A percentile compares a stretch with the other conserved stretches of the same genome.
phyloP scores from a whole-genome alignment of 768 basidiomycete genomes.

The Mycena kentingensis region DNA sequence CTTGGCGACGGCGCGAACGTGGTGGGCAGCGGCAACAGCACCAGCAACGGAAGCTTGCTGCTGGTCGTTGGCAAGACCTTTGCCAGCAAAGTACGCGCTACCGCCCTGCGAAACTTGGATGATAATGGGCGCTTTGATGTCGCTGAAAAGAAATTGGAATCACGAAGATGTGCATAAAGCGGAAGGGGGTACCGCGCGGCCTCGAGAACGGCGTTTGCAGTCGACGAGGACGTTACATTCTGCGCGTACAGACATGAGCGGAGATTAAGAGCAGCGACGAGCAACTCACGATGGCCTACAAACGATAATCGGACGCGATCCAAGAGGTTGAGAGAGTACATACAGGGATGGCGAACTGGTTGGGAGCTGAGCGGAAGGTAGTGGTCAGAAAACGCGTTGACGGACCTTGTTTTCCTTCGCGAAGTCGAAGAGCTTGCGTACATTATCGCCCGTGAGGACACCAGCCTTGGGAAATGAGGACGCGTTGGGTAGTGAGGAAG shows the following conservation, averaged over 20 bases:
- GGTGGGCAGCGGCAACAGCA: conserved; percentile 89
- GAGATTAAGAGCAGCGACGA: conserved; percentile 11
- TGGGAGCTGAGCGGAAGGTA: conserved; percentile 7
- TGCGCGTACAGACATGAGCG: conserved; percentile 32
- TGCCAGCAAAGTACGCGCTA: conserved; percentile 93
- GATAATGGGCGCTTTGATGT: conserved; percentile 97
- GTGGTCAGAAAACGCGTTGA: conserved; percentile 10
- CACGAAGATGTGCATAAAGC: not conserved
- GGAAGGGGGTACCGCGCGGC: conserved; percentile 71
- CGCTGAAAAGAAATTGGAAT: conserved; percentile 47
- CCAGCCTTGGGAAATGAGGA: too few relatives aligned
- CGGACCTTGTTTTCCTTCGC: conserved; percentile 84
- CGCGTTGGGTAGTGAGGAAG: too few relatives aligned
- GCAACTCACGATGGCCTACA: conserved; percentile 75
- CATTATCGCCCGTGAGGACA: conserved; percentile 93
- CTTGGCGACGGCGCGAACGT: conserved; percentile 85
- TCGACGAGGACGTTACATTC: conserved; percentile 98
- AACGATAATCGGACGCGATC: conserved; percentile 11
- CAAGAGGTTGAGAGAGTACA: conserved; percentile 35
- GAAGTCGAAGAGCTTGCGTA: conserved; percentile 93
- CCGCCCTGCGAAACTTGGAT: conserved; percentile 98
- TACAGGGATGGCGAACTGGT: conserved; percentile 83
- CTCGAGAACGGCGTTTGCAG: conserved; percentile 92
- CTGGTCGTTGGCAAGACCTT: conserved; percentile 91
- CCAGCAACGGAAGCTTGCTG: conserved; percentile 96